Evolutionary conservation across 768 basidiomycete species (phyloP).

Genomic region (Daedaleopsis sinensis): DNA sequence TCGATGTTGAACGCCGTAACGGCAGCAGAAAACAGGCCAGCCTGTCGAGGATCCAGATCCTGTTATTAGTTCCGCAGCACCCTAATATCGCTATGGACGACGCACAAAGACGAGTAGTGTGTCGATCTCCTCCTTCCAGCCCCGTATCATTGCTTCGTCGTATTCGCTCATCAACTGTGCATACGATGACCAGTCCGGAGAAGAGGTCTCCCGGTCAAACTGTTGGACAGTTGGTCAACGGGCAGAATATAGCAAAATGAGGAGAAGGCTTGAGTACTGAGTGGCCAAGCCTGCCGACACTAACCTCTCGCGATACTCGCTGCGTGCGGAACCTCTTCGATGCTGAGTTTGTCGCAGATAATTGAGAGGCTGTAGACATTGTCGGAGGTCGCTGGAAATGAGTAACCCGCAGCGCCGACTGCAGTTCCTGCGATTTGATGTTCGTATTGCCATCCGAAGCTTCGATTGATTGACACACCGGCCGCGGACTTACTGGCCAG

Average conservation of each 20-base stretch:
- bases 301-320: not conserved
- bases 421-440: too few species aligned
- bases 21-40: conserved; percentile 28
- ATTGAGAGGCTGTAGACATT: not conserved
- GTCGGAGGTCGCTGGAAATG: not conserved
- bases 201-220: not conserved
- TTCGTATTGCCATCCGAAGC: too few species aligned
- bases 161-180: not conserved
- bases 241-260: too few species aligned
- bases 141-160: conserved; percentile 11
- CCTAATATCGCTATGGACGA: not conserved
- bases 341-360: not conserved
- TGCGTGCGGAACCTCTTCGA: not conserved
- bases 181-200: conserved; percentile 2
- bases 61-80: too few species aligned
- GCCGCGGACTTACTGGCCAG: too few species aligned
- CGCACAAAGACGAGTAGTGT: conserved; percentile 30
- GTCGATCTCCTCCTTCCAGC: conserved; percentile 31
- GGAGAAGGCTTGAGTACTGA: too few species aligned
- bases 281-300: not conserved
- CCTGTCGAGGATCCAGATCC: conserved; percentile 2
- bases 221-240: not conserved
- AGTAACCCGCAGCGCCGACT: not conserved
- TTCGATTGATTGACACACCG: too few species aligned
- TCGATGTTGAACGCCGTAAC: conserved; percentile 28